Percentiles rank a stretch among this genome's conserved stretches.
Evolutionary conservation across 164 flowering plant species (phyloP).

Genomic region (Taxillus chinensis): DNA sequence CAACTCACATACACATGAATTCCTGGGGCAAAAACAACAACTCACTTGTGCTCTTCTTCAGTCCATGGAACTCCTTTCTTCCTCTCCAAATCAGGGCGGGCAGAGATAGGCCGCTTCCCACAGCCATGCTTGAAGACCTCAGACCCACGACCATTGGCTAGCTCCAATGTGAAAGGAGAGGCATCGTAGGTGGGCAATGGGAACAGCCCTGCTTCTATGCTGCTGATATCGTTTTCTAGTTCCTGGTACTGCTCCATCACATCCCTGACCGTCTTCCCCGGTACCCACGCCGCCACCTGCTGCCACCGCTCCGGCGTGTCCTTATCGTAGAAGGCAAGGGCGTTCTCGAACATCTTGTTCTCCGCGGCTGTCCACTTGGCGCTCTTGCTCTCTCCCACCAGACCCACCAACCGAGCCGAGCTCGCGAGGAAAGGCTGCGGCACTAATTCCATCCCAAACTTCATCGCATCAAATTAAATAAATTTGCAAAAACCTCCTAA

Average conservation of each 20-base stretch:
- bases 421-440: slow-evolving; percentile 13
- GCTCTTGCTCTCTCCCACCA: slow-evolving; percentile 7
- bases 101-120: slow-evolving; percentile 16
- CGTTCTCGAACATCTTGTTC: slow-evolving; percentile 54
- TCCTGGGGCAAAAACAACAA: background rate
- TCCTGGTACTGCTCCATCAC: slow-evolving; percentile 42
- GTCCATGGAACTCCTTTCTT: slow-evolving; percentile 65
- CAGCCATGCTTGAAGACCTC: slow-evolving; percentile 13
- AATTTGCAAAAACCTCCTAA: too few species aligned
- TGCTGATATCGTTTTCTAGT: slow-evolving; percentile 37
- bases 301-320: slow-evolving; percentile 44
- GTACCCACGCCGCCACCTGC: slow-evolving; percentile 39
- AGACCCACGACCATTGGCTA: slow-evolving; percentile 18
- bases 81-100: slow-evolving; percentile 22
- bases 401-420: background rate
- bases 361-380: slow-evolving; percentile 46
- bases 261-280: slow-evolving; percentile 43
- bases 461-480: background rate
- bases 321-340: slow-evolving; percentile 37
- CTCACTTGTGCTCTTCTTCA: slow-evolving; percentile 43
- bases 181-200: slow-evolving; percentile 35
- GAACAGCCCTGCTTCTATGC: slow-evolving; percentile 46
- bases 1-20: background rate
- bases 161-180: slow-evolving; percentile 19
- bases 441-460: slow-evolving; percentile 23